Evolutionary conservation across 148 eudicot genomes (phyloP), one percentile per base, ranked within the genome.

Genomic region (Gaultheria prostrata): DNA sequence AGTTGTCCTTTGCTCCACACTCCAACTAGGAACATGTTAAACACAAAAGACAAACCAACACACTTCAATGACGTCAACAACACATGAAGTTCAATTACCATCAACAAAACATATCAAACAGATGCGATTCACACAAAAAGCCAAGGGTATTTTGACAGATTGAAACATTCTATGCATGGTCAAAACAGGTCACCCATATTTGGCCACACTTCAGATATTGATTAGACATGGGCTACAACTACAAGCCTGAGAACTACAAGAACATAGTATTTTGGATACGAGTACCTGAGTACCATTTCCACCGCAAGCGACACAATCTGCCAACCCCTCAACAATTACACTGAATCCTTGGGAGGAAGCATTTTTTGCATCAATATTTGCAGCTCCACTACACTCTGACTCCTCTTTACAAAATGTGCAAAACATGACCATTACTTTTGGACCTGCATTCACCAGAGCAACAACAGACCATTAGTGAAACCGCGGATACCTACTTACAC

Each of bases 241-340:
- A n/a, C n/a, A n/a, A 69, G 35, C 72, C 78, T 21, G 48, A 51
- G 3, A 15, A 45, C 56, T 21, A 51, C 51, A 49, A 70, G 48
- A 71, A n/a, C 15, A 59, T 21, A 20, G 13, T 18, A 20, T 10
- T 17, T 45, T 43, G 20, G 59, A 69, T 48, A 74, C 79, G 24
- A 80, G n/a, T 87, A 94, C 97, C 93, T 86, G 84, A 17, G 82
- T 87, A 85, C 88, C 85, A 85, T 81, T 88, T 85, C 89, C 93
- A 78, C 32, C 71, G 81, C 89, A 87, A 88, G 86, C 88, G 48
- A 96, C 72, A 82, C 97, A 96, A 78, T 83, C 89, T 1, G 90
- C 93, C 90, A 96, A 84, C n/a, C 94, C 93, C 33, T 90, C 91
- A 13, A 96, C 87, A 61, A 96, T 87, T 80, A 76, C 84, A 82